A percentile compares a stretch with the other conserved stretches of the same genome.
Evolutionary conservation across 306 rosid genomes (phyloP).

Genomic region (Cicer cuneatum): DNA sequence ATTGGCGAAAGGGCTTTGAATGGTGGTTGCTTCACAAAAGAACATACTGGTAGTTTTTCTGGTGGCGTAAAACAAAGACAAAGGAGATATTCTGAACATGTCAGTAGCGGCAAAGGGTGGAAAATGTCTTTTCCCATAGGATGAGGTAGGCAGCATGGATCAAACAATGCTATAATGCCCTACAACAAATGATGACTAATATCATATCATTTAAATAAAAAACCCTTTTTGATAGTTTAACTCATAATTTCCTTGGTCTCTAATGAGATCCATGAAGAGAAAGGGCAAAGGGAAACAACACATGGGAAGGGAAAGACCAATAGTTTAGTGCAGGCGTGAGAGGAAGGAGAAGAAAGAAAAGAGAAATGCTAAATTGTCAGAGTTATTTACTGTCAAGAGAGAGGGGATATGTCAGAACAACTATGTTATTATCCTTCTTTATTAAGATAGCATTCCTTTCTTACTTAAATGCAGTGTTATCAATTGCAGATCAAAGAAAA

Average conservation of each 20-base stretch:
- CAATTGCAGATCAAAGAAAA: too few relatives aligned
- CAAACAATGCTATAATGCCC: conserved; percentile 13
- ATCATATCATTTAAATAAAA: background rate
- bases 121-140: background rate
- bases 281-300: background rate
- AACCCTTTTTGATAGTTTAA: background rate
- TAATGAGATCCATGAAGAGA: background rate
- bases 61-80: background rate
- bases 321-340: background rate
- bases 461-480: background rate
- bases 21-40: background rate
- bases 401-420: background rate
- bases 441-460: background rate
- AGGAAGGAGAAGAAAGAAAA: background rate
- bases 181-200: background rate
- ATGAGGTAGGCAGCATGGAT: conserved; percentile 1
- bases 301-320: background rate
- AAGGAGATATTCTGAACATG: background rate
- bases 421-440: background rate
- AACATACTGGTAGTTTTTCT: background rate
- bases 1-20: background rate
- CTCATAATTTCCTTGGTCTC: background rate
- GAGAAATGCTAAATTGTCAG: background rate
- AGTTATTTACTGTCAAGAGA: background rate
- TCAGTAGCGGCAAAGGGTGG: background rate